Percentiles rank a stretch among this genome's conserved stretches.
These are phyloP conservation scores for Poterioochromonas sp. DNA, from an alignment of 352 stramenopile genomes.

Conservation along the genomic window DNA sequence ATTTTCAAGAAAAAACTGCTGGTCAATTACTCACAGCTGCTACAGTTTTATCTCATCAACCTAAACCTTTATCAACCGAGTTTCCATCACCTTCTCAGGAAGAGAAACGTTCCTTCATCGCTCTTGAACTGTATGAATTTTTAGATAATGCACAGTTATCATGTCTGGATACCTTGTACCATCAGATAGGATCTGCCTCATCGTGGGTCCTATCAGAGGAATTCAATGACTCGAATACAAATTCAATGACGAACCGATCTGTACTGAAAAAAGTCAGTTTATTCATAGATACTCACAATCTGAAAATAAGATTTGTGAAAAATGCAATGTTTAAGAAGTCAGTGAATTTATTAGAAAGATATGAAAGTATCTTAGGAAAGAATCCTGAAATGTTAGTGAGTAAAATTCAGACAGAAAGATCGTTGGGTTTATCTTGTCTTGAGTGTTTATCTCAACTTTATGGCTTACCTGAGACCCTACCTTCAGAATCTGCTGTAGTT, in stretches of 20 bases:
- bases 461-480: conserved; percentile 62
- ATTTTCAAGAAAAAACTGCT: no score
- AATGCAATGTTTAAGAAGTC: conserved; percentile 6
- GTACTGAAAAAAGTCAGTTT: conserved; percentile 34
- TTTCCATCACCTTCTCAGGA: no score
- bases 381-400: background rate
- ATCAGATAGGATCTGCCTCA: conserved; percentile 34
- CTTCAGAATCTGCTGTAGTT: conserved; percentile 51
- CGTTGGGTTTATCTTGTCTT: conserved; percentile 43
- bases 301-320: conserved; percentile 33
- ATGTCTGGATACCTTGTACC: conserved; percentile 36
- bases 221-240: no score
- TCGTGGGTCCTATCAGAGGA: conserved; percentile 34
- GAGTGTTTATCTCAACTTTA: conserved; percentile 58
- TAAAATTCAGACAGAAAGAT: conserved; percentile 18
- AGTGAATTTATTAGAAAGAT: background rate
- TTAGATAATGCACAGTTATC: conserved; percentile 38
- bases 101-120: no score
- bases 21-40: no score
- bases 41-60: no score
- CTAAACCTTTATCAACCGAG: no score
- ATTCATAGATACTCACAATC: conserved; percentile 31
- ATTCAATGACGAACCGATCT: no score
- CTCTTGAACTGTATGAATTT: no score
- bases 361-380: conserved; percentile 29